Evolutionary conservation across 441 rosid species (phyloP).

Genomic region (Biscutella laevigata): DNA sequence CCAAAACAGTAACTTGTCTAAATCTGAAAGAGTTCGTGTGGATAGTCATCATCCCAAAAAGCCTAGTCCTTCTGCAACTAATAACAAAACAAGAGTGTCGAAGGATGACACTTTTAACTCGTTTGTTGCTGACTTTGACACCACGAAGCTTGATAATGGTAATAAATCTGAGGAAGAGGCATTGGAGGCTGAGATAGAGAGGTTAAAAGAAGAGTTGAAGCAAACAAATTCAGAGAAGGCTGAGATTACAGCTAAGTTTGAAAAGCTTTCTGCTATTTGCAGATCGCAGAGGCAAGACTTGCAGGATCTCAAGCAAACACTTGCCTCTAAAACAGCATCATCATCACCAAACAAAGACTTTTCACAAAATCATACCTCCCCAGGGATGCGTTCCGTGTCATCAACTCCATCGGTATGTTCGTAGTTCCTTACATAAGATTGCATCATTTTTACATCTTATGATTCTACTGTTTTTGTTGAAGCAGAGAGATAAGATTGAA

Average conservation of each 20-base stretch:
- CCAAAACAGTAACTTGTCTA: slow-evolving; percentile 27
- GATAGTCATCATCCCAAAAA: slow-evolving; percentile 37
- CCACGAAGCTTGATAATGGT: slow-evolving; percentile 40
- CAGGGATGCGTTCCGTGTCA: slow-evolving; percentile 32
- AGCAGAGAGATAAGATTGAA: slow-evolving; percentile 38
- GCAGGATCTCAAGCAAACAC: slow-evolving; percentile 83
- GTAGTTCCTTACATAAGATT: background rate
- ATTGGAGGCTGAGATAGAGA: slow-evolving; percentile 56
- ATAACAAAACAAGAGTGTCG: slow-evolving; percentile 38
- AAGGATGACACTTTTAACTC: slow-evolving; percentile 55
- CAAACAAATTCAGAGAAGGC: slow-evolving; percentile 61
- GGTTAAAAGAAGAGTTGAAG: slow-evolving; percentile 67
- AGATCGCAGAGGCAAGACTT: slow-evolving; percentile 90
- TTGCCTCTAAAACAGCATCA: slow-evolving; percentile 43
- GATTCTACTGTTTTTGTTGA: slow-evolving; percentile 16
- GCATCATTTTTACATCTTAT: slow-evolving; percentile 9
- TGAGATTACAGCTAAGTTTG: slow-evolving; percentile 71
- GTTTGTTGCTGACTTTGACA: slow-evolving; percentile 83
- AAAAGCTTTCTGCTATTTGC: slow-evolving; percentile 87
- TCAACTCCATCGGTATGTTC: slow-evolving; percentile 39
- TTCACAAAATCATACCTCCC: slow-evolving; percentile 34
- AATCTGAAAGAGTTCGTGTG: slow-evolving; percentile 33
- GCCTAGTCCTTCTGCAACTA: slow-evolving; percentile 24
- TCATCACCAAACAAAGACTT: slow-evolving; percentile 50
- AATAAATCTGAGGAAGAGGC: slow-evolving; percentile 40